Percentiles rank a stretch among this genome's conserved stretches.
phyloP scores from a whole-genome alignment of 2,329 filamentous ascomycete species.

The Curvularia spicifera region DNA sequence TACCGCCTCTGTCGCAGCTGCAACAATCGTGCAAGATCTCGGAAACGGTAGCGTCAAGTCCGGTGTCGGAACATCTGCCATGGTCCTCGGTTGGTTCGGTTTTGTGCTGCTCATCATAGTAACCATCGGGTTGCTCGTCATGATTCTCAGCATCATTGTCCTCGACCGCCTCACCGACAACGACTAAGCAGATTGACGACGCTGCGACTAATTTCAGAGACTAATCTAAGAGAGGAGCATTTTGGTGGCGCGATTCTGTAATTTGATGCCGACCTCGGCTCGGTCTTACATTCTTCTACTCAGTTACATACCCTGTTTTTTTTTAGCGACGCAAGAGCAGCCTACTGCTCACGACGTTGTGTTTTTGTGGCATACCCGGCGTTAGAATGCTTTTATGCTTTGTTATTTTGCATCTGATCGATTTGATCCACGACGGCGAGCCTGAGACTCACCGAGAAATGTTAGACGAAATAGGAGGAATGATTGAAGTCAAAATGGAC shows the following conservation, averaged over 20 bases:
- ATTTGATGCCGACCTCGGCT: conserved; percentile 37
- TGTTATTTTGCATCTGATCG: conserved; percentile 22
- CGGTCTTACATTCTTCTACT: conserved; percentile 32
- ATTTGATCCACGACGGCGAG: conserved; percentile 18
- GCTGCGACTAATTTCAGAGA: conserved; percentile 10
- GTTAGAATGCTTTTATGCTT: conserved; percentile 25
- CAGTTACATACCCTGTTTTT: conserved; percentile 39
- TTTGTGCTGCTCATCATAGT: conserved; percentile 93
- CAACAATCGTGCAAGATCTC: conserved; percentile 89
- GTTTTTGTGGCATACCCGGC: conserved; percentile 41
- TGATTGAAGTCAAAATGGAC: conserved; percentile 22
- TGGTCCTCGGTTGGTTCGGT: conserved; percentile 97
- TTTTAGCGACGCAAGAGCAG: conserved; percentile 31
- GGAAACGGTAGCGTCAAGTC: conserved; percentile 87
- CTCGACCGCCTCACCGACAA: conserved; percentile 66
- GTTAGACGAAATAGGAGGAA: conserved; percentile 17
- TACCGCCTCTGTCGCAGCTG: conserved; percentile 93
- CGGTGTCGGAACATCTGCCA: conserved; percentile 90
- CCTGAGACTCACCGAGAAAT: conserved; percentile 10
- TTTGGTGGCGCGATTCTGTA: conserved; percentile 32
- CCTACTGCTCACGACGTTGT: conserved; percentile 33
- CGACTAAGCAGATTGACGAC: conserved; percentile 26
- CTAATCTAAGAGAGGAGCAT: conserved; percentile 20
- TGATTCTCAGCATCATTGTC: conserved; percentile 92
- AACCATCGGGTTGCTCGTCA: conserved; percentile 91